Conservation (phyloP, 441 rosid genomes). For the Adansonia rubrostipa region DNA sequence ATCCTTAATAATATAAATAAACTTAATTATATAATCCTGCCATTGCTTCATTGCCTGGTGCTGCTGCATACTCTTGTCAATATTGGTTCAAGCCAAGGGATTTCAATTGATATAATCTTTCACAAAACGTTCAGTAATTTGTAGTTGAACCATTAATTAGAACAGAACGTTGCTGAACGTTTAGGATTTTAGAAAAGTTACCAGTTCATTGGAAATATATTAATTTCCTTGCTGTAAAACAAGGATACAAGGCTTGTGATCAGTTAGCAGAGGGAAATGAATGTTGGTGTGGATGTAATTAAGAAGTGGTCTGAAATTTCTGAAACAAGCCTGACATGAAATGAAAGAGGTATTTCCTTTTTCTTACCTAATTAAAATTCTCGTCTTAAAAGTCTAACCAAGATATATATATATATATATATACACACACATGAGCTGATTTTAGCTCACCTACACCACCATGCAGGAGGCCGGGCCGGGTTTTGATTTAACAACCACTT, state of each 20-base stretch:
- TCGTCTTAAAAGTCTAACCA: background rate
- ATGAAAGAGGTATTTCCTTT: background rate
- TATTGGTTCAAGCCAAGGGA: no score
- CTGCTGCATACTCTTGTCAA: no score
- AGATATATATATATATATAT: background rate
- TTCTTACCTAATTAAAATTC: constrained; percentile 25
- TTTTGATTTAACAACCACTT: background rate
- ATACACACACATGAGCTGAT: background rate
- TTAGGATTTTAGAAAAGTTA: no score
- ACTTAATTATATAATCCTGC: no score
- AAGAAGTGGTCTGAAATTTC: background rate
- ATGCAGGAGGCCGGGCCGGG: background rate
- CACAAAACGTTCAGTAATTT: background rate
- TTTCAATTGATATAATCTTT: no score
- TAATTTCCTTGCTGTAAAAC: background rate
- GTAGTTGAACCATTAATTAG: background rate
- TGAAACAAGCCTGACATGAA: background rate
- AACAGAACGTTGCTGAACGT: background rate
- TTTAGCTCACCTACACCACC: constrained; percentile 36
- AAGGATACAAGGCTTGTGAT: background rate
- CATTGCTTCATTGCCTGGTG: no score
- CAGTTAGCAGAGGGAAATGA: background rate
- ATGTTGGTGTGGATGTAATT: background rate
- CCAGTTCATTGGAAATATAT: background rate
- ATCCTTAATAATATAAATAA: background rate